Evolutionary conservation across 164 flowering plant species (phyloP).

Genomic region (Brasenia schreberi): DNA sequence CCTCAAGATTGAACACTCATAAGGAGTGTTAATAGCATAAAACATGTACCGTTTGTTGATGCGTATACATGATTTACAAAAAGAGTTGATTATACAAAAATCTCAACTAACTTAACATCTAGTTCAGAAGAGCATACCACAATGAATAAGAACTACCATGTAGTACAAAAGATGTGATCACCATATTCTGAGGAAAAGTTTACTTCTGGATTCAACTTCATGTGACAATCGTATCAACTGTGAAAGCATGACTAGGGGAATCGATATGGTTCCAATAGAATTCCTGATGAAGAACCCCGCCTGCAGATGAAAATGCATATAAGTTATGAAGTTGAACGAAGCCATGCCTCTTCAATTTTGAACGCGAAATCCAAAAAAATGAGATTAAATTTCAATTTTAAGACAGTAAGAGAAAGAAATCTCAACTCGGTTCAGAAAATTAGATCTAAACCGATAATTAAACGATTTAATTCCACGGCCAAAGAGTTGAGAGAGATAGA

Average conservation of each 20-base stretch:
- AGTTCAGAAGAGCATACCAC: too few species aligned
- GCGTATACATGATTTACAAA: too few species aligned
- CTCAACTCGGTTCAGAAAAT: too few species aligned
- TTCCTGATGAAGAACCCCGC: conserved; percentile 83
- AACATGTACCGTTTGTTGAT: too few species aligned
- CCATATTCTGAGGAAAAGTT: neutral
- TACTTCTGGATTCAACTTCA: conserved; percentile 42
- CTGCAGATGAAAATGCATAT: conserved; percentile 17
- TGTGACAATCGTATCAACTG: conserved; percentile 50
- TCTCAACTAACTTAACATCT: too few species aligned
- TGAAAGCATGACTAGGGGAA: conserved; percentile 63
- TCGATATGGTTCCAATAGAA: conserved; percentile 71
- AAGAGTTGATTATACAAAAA: too few species aligned
- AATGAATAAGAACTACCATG: too few species aligned
- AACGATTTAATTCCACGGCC: too few species aligned
- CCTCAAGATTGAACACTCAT: neutral
- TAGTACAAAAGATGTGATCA: neutral
- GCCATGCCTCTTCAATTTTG: neutral
- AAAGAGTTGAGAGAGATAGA: neutral
- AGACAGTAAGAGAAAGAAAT: too few species aligned
- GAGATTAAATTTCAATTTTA: too few species aligned
- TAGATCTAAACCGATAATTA: too few species aligned
- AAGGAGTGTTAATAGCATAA: neutral
- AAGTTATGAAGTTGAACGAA: neutral
- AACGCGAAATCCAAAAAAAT: neutral